Evolutionary conservation across 148 eudicot genomes (phyloP), one percentile per base, ranked within the genome.

Genomic region (Rhododendron ovatum): DNA sequence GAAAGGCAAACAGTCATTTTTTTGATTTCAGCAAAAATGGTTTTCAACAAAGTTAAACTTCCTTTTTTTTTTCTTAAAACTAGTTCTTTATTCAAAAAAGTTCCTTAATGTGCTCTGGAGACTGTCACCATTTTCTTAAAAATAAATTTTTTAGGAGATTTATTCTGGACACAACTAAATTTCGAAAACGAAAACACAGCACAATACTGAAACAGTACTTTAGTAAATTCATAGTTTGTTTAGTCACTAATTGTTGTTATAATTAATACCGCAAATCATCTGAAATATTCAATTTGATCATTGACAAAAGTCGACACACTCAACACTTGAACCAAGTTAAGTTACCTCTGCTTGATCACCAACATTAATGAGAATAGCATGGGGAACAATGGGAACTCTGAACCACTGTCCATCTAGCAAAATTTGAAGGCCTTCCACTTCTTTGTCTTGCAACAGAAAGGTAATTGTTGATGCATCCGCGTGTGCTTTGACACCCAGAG

Each of bases 331-430:
- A 41, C 48, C 24, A n/a, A 9, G 73, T 47, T 1, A 75, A 33
- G 22, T 75, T 82, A 87, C 91, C 91, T 87, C 91, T 78, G 45
- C 35, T 87, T 87, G 86, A 79, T 89, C 91, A 50, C 91, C 91
- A 20, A 86, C 86, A 79, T 85, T 87, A 37, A 89, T 48, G 48
- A 87, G 84, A 81, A 89, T 82, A 51, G 91, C 91, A 82, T 89
- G 79, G 33, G 86, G 89, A 87, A 89, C 9, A 39, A 87, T 82
- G 33, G 91, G 89, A 17, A 89, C 87, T 53, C 84, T 55, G 78
- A 85, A 87, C 89, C 91, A 89, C 76, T 89, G 85, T 13, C 76
- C 87, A 73, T 89, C 89, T 85, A 85, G 85, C 69, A 78, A 35
- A 69, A 89, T 5, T 79, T 89, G 87, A 69, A 89, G 89, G 71